A percentile compares a stretch with the other conserved stretches of the same genome.
Conservation (phyloP, 2,329 filamentous ascomycete species). For the Paecilomyces fulvus region DNA sequence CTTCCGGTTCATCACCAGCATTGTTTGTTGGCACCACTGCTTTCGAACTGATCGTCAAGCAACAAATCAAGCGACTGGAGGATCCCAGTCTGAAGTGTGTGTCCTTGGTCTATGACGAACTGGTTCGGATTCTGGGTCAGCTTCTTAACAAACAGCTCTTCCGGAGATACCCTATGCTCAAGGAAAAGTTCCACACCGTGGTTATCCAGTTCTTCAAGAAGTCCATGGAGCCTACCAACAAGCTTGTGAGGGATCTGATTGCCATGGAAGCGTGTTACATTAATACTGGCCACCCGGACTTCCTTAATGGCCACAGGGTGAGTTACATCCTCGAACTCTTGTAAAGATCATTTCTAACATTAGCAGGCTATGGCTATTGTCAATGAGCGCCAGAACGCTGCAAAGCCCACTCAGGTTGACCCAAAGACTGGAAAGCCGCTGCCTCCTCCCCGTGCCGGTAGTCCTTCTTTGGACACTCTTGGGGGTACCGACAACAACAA, state of each 20-base stretch:
- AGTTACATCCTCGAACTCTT: conserved; percentile 17
- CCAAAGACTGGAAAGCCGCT: conserved; percentile 97
- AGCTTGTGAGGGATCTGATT: conserved; percentile 87
- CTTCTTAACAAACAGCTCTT: conserved; percentile 83
- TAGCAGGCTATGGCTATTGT: conserved; percentile 86
- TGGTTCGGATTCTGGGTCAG: conserved; percentile 89
- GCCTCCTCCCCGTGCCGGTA: conserved; percentile 61
- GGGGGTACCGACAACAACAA: conserved; percentile 43
- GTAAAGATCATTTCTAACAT: conserved; percentile 11
- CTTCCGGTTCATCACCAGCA: conserved; percentile 92
- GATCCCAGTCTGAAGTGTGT: conserved; percentile 97
- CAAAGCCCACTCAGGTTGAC: conserved; percentile 88
- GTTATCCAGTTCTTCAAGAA: conserved; percentile 97
- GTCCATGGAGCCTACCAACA: conserved; percentile 96
- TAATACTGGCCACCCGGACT: conserved; percentile 97
- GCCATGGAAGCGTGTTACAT: conserved; percentile 95
- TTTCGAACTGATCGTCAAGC: conserved; percentile 98
- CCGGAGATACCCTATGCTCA: conserved; percentile 83
- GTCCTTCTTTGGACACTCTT: conserved; percentile 60
- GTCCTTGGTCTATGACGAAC: conserved; percentile 90
- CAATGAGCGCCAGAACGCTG: conserved; percentile 75
- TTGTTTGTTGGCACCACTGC: conserved; percentile 95
- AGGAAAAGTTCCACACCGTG: conserved; percentile 92
- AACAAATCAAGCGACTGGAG: conserved; percentile 93
- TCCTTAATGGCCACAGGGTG: conserved; percentile 87